Evolutionary conservation across 1,139 yeast species (phyloP).

Genomic region (Protomyces pachydermus): DNA sequence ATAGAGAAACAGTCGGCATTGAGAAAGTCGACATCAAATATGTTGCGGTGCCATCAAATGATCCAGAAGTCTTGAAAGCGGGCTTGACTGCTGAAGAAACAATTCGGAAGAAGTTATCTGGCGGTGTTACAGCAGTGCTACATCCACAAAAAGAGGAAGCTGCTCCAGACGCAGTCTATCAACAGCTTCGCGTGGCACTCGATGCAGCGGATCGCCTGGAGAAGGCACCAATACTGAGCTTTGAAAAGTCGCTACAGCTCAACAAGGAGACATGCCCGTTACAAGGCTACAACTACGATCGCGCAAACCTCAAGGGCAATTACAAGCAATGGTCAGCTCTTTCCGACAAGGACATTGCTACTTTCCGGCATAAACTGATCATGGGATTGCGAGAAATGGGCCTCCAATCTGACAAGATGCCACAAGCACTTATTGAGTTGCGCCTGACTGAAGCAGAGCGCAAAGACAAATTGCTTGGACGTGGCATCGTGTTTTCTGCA

Average conservation of each 20-base stretch:
- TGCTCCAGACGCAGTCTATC: neutral
- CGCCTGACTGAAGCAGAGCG: neutral
- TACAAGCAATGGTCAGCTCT: conserved; percentile 1
- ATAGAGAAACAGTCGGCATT: neutral
- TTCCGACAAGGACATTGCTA: conserved; percentile 2
- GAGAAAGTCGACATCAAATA: neutral
- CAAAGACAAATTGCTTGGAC: neutral
- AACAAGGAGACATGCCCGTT: neutral
- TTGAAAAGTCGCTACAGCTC: neutral
- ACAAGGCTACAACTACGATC: neutral
- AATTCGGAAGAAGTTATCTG: neutral
- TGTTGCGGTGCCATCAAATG: neutral
- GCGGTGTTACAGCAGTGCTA: neutral
- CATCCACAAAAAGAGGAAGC: neutral
- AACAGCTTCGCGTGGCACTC: neutral
- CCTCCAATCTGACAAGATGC: neutral
- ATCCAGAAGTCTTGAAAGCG: neutral
- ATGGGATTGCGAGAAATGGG: neutral
- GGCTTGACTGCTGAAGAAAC: neutral
- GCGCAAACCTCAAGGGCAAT: neutral
- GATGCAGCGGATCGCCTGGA: neutral
- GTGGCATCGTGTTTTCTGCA: conserved; percentile 21
- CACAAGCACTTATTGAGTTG: neutral
- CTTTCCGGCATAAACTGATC: neutral
- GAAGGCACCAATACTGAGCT: neutral